Base-by-base conservation (phyloP, 176 grass and related monocot genomes). In the Paspalum notatum region DNA sequence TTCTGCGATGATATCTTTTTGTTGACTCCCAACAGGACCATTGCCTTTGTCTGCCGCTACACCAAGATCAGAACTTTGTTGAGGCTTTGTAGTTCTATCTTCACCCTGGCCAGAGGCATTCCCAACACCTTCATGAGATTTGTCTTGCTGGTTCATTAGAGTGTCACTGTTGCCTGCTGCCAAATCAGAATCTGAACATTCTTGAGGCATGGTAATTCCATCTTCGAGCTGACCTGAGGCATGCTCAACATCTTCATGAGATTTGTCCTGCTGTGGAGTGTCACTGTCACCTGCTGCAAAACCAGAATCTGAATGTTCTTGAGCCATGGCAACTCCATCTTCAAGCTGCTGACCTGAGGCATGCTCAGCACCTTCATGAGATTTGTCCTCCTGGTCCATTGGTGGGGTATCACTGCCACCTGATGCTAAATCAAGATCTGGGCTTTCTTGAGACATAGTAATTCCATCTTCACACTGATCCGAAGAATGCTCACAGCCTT, bases 41-140 rank as follows among this genome's bases (percentile, higher is more conserved):
- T 64, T 62, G 1, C 12, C 58, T 64, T 58, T 65, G 45, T 9
- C 45, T 65, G 18, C 60, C 39, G 46, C 46, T 40, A 37, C 45
- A 64, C 32, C 44, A 63, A 78, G 45, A 39, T 78, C 75, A 38
- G 75, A 49, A 50, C 17, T 62, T 64, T 64, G 12, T n/a, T 49
- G 9, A 38, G 32, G 6, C 25, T 64, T 14, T 10, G 27, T 64
- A 38, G 25, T n/a, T 14, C 26, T 62, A 37, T 49, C 75, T n/a
- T 64, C 44, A 2, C 16, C 12, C 44, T 63, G 59, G 14, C 6
- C 59, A 8, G 43, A 37, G 24, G 41, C 57, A 44, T 3, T 8
- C 40, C 14, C 15, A 11, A 6, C 7, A 8, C 10, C 58, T 49
- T 63, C 22, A 18, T 32, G 56, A 46, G 43, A 27, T 48, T 32